Evolutionary conservation across 2,329 filamentous ascomycete genomes (phyloP), one percentile per base, ranked within the genome.

Genomic region (Curvularia verruculosa): DNA sequence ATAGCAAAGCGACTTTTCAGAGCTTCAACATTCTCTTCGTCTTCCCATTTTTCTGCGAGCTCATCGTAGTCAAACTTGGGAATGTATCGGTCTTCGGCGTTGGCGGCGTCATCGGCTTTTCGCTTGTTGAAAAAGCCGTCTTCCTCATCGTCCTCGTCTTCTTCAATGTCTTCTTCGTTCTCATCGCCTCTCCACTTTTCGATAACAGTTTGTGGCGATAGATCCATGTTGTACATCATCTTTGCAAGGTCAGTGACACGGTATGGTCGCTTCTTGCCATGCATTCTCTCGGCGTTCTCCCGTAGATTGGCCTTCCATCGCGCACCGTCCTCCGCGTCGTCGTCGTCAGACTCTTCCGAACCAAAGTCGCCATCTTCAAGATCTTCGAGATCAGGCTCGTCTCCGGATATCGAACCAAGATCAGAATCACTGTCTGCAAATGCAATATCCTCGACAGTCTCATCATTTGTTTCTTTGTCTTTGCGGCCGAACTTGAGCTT

Each of bases 351-450:
- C 10, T 82, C 80, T n/a, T 85, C 83, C 0, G 81, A 82, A 45
- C 84, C 83, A 2, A 83, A 63, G 28, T 84, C 81, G 56, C 83
- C 82, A 19, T 85, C 59, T 46, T 70, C 70, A 10, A 67, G 56
- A 3, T 70, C 70, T 10, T 72, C 68, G 9, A 67, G 46, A 39
- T 74, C 70, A 2, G 52, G 63, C 28, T 74, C 84, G 7, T 86
- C 84, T 8, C 79, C 83, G 8, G 91, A 96, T 61, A 97, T 78
- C 3, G 94, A 96, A 6, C 95, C 95, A 4, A 99, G 83, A 73
- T 99, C 96, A 0, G 95, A 99, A 75, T 99, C 96, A 70, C 92
- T 96, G 71, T 99, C 95, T 13, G 95, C 95, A 79, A 97, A 99
- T 1, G 88, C 91, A 55, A 98, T 69, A 52, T 96, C 91, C 28